Base-by-base conservation (phyloP, 1,284 basidiomycete genomes). In the Vanrija pseudolonga region DNA sequence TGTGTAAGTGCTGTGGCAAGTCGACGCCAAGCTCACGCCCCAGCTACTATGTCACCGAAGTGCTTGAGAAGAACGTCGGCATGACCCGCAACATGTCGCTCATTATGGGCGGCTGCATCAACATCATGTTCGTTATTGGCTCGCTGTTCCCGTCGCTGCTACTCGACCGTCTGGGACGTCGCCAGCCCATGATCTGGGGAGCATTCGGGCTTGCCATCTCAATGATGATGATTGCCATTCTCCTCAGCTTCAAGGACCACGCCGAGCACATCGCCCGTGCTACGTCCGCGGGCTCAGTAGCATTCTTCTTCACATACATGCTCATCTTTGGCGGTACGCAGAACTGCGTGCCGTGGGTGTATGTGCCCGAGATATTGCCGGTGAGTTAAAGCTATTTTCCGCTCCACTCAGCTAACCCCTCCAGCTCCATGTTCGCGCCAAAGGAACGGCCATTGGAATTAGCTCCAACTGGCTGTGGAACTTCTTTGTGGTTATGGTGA, bases 221-320 rank as follows among this genome's bases (percentile, higher is more conserved):
- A 6, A 56, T 56, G 55, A 56, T 56, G 55, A 45, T 56, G 26
- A 56, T 50, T 26, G 18, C 57, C 36, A 39, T 55, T 37, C 50
- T 51, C 6, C 47, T 52, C 46, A 51, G 46, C 42, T 52, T 56
- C 55, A 50, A 56, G 45, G 45, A 32, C 32, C 32, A 32, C 12
- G 32, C 32, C 9, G 32, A 32, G 32, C 32, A 32, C 14, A 40
- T 40, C 39, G 39, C 39, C 39, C n/a, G 19, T 7, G n/a, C 39
- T 4, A 40, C 39, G 6, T 40, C 39, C 6, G 19, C 39, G 6
- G 39, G n/a, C 39, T 40, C 39, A 20, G 42, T 44, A 6, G 42
- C 42, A 12, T 44, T 44, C 24, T 44, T 44, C 20, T 44, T 44
- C 22, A 44, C 24, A 6, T 52, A 52, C 51, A 52, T 52, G 51